These are phyloP conservation scores for Elymus sibiricus DNA, from an alignment of 176 grass and related monocot species.

Conservation along the genomic window DNA sequence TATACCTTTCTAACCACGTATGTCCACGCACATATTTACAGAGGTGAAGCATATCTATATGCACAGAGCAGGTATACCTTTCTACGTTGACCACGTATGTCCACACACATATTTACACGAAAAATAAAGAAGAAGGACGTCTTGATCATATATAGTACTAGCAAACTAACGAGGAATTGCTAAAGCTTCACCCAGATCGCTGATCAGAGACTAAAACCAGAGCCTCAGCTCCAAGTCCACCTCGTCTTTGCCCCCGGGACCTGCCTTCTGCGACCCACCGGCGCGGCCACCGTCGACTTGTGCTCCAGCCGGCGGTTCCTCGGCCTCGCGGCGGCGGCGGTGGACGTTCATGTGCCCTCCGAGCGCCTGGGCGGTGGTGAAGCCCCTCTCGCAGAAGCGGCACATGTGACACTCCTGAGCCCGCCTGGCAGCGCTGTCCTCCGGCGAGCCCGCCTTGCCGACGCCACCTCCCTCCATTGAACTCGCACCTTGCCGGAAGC, in stretches of 20 bases:
- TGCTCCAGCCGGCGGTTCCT: background rate
- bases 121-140: background rate
- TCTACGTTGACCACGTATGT: background rate
- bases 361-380: constrained; percentile 71
- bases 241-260: background rate
- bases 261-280: background rate
- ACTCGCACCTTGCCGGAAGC: background rate
- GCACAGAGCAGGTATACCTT: background rate
- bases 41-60: background rate
- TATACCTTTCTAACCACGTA: too few relatives aligned
- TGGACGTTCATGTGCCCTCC: constrained; percentile 89
- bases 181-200: background rate
- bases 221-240: constrained; percentile 63
- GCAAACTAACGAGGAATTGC: too few relatives aligned
- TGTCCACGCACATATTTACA: too few relatives aligned
- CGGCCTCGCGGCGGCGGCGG: constrained; percentile 11
- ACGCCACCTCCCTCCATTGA: constrained; percentile 31
- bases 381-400: constrained; percentile 62
- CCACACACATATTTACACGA: constrained; percentile 12
- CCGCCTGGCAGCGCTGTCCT: constrained; percentile 15
- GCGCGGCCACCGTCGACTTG: background rate
- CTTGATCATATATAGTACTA: background rate
- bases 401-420: constrained; percentile 46
- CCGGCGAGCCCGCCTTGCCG: constrained; percentile 15
- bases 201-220: background rate